A percentile compares a stretch with the other conserved stretches of the same genome.
Conservation (phyloP, 2,329 filamentous ascomycete genomes). For the Volutella citrinella region DNA sequence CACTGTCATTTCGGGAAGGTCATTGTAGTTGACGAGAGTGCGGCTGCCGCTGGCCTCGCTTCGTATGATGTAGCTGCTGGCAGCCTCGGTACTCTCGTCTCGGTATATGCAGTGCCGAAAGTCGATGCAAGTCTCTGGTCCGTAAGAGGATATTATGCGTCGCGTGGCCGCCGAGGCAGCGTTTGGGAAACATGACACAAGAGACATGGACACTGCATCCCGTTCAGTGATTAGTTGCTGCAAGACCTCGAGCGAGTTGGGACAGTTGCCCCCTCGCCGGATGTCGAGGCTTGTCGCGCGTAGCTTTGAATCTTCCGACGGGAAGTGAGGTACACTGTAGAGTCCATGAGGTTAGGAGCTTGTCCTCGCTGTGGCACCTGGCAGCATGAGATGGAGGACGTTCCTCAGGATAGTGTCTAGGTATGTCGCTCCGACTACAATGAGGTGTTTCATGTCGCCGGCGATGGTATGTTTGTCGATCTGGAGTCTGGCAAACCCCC, state of each 20-base stretch:
- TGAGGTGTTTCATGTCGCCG: constrained; percentile 49
- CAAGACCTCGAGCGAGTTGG: constrained; percentile 69
- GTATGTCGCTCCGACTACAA: constrained; percentile 67
- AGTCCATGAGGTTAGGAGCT: constrained; percentile 14
- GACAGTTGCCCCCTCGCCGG: constrained; percentile 69
- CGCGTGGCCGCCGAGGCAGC: constrained; percentile 46
- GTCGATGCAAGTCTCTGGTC: constrained; percentile 37
- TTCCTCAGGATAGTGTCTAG: constrained; percentile 68
- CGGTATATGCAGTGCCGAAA: constrained; percentile 60
- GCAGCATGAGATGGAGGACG: constrained; percentile 25
- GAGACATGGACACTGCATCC: constrained; percentile 34
- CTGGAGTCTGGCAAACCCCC: background rate
- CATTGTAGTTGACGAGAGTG: constrained; percentile 69
- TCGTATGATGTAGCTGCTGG: constrained; percentile 68
- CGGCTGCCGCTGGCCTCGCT: constrained; percentile 57
- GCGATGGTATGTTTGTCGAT: background rate
- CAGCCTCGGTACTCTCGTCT: constrained; percentile 49
- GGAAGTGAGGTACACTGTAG: constrained; percentile 65
- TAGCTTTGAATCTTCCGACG: constrained; percentile 69
- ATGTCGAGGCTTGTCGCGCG: constrained; percentile 58
- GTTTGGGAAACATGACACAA: constrained; percentile 55
- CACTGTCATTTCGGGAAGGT: constrained; percentile 63
- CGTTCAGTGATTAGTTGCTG: constrained; percentile 52
- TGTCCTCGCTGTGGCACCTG: background rate
- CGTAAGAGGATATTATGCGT: constrained; percentile 55